These are phyloP conservation scores for Lathyrus oleraceus DNA, from an alignment of 306 rosid species.

Conservation along the genomic window DNA sequence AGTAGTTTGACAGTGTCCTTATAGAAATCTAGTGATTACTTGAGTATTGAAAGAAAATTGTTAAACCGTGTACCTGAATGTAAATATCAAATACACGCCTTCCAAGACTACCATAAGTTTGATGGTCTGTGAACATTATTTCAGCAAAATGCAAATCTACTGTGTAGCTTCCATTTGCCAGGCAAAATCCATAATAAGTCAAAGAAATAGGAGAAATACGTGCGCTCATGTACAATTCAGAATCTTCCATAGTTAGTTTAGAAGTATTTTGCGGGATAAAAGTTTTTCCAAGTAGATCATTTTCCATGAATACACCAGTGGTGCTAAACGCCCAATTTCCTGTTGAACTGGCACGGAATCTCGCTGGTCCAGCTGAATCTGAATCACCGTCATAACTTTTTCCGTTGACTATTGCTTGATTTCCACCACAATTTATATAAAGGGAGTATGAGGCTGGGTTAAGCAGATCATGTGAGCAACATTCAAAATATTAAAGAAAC, in stretches of 20 bases:
- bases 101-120: slow-evolving; percentile 47
- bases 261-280: neutral
- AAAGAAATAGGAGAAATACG: slow-evolving; percentile 66
- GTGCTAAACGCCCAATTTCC: slow-evolving; percentile 54
- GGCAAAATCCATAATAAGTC: slow-evolving; percentile 60
- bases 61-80: slow-evolving; percentile 44
- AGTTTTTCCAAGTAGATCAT: neutral
- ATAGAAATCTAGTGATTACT: neutral
- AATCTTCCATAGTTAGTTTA: slow-evolving; percentile 13
- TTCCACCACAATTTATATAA: slow-evolving; percentile 42
- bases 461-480: neutral
- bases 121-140: slow-evolving; percentile 33
- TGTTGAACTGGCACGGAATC: neutral
- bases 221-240: slow-evolving; percentile 52
- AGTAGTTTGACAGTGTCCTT: neutral
- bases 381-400: slow-evolving; percentile 16
- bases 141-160: slow-evolving; percentile 56
- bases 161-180: slow-evolving; percentile 51
- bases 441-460: slow-evolving; percentile 13
- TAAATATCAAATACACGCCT: slow-evolving; percentile 56
- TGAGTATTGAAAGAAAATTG: neutral
- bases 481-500: neutral
- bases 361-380: neutral
- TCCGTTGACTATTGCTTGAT: neutral
- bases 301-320: slow-evolving; percentile 51